Conservation (phyloP, 2,329 filamentous ascomycete species). For the Penicillium paneum region DNA sequence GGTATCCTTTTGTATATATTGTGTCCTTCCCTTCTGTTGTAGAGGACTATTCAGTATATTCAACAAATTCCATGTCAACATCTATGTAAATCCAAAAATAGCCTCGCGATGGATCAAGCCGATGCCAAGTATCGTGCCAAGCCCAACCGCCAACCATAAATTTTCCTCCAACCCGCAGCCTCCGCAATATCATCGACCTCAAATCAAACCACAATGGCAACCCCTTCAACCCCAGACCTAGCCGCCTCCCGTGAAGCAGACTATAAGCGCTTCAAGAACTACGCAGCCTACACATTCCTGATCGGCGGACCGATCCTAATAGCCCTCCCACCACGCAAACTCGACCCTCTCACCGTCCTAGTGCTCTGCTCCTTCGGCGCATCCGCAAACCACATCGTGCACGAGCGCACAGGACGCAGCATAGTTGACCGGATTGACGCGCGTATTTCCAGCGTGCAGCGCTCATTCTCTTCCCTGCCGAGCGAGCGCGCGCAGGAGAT, state of each 20-base stretch:
- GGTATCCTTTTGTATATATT: not conserved
- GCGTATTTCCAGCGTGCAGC: conserved; percentile 23
- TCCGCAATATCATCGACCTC: not conserved
- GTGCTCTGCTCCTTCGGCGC: conserved; percentile 39
- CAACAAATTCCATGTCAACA: too few species aligned
- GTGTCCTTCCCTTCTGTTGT: not conserved
- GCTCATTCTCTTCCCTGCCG: conserved; percentile 24
- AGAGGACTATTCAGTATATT: rapidly evolving
- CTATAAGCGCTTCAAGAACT: conserved; percentile 41
- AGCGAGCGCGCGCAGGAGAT: conserved; percentile 35
- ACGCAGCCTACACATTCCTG: conserved; percentile 39
- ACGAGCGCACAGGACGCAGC: conserved; percentile 37
- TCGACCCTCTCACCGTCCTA: conserved; percentile 38
- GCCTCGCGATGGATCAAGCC: not conserved
- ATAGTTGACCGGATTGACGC: conserved; percentile 34
- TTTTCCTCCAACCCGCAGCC: conserved; percentile 14
- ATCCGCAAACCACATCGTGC: conserved; percentile 40
- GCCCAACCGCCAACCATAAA: conserved; percentile 14
- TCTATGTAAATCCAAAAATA: not conserved
- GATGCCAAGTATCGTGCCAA: not conserved
- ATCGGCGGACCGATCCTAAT: conserved; percentile 33
- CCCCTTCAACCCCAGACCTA: conserved; percentile 1
- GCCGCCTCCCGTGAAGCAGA: conserved; percentile 32
- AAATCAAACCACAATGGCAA: conserved; percentile 10
- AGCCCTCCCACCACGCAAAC: conserved; percentile 38